Evolutionary conservation across 768 basidiomycete genomes (phyloP).

Genomic region (Hygrocybe coccinea): DNA sequence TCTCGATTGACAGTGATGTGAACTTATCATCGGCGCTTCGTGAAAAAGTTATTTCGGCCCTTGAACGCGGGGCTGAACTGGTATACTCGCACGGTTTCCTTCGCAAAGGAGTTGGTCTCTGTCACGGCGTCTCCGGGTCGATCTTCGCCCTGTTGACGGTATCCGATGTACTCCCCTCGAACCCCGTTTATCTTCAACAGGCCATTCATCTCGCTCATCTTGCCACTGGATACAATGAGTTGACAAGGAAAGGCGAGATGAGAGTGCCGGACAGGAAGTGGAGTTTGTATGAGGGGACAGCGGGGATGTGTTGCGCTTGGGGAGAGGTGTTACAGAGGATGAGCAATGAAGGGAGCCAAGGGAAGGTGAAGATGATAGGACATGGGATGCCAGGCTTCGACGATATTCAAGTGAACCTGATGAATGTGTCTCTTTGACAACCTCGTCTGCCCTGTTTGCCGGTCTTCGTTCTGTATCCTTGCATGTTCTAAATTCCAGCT

Average conservation of each 20-base stretch:
- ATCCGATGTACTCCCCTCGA: conserved; percentile 31
- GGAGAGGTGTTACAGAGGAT: conserved; percentile 38
- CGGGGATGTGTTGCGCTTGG: conserved; percentile 58
- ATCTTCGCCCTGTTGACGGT: conserved; percentile 49
- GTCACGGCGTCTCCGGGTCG: conserved; percentile 54
- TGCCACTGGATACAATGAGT: conserved; percentile 32
- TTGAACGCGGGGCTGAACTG: conserved; percentile 37
- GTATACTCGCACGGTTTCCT: conserved; percentile 48
- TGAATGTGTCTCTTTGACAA: too few species aligned
- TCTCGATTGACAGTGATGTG: conserved; percentile 17
- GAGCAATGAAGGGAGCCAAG: conserved; percentile 13
- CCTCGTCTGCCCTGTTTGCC: too few species aligned
- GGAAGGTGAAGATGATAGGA: conserved; percentile 8
- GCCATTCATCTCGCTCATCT: conserved; percentile 48
- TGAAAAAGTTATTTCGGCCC: conserved; percentile 27
- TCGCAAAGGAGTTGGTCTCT: conserved; percentile 55
- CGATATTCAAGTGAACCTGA: conserved; percentile 36
- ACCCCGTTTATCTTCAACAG: conserved; percentile 29
- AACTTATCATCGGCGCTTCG: conserved; percentile 21
- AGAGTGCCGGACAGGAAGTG: conserved; percentile 45
- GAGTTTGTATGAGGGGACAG: conserved; percentile 55
- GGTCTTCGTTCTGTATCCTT: too few species aligned
- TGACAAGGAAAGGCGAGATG: conserved; percentile 41
- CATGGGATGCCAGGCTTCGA: conserved; percentile 39
- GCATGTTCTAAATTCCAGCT: too few species aligned